Evolutionary conservation across 164 flowering plant genomes (phyloP), one percentile per base, ranked within the genome.

Genomic region (Brasenia schreberi): DNA sequence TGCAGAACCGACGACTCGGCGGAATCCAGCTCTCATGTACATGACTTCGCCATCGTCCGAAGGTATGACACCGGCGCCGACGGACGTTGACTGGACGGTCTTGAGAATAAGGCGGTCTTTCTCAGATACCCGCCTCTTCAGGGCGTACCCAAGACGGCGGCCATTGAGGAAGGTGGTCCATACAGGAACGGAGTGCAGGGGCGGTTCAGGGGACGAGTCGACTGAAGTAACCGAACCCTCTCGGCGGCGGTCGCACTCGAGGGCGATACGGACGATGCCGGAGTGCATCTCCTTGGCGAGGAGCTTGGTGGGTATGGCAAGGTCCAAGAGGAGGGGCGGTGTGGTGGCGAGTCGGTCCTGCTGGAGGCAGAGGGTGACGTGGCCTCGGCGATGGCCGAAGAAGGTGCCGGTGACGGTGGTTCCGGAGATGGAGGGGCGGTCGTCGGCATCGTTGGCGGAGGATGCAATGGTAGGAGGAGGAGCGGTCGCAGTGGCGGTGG

Each of bases 11-110:
- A 85, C 78, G 33, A 87, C 83, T 65, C 85, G 85, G 73, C 89
- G 92, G 59, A 82, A 90, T 59, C 83, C 85, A 0, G 92, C 96
- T 52, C 98, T 77, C 87, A 93, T 87, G 67, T 93, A 93, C 80
- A 88, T 81, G 53, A 69, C 75, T 42, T 53, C 70, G 42, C 56
- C 39, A 4, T 23, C 18, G 10, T 73, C 42, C 10, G 70, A 9
- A 0, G 90, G 90, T 6, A 92, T 74, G 16, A 92, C 90, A 0
- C 96, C 98, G 0, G 92, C 96, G 0, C 96, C 98, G 5, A 86
- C 83, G 0, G 90, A 81, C 56, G 74, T 82, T 4, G 82, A 79
- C 79, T 88, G 78, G 88, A 90, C 84, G 2, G 79, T 79, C 83
- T 76, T 83, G 65, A 90, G 67, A 77, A 90, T 72, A 64, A 64